Conservation (phyloP, 192 early-diverging fungal species). For the Coemansia sp. region DNA sequence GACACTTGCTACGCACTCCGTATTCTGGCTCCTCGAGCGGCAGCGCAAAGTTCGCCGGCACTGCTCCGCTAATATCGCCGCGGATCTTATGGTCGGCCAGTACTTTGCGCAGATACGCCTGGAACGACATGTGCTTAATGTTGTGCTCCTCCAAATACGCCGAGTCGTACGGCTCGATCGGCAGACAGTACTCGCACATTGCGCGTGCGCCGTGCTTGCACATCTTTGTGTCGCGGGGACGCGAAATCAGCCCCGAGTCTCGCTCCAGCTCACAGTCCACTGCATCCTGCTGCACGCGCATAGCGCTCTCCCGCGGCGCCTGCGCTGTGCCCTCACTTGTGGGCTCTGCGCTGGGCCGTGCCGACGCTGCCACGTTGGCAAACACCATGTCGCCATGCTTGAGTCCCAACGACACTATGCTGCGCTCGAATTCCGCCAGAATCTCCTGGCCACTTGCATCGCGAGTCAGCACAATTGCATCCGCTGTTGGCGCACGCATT, state of each 20-base stretch:
- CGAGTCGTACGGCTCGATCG: conserved; percentile 78
- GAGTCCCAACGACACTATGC: conserved; percentile 33
- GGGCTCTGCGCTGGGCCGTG: conserved; percentile 31
- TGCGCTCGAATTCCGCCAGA: conserved; percentile 39
- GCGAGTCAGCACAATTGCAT: conserved; percentile 35
- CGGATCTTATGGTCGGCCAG: conserved; percentile 66
- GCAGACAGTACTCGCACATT: conserved; percentile 52
- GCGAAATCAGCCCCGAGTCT: conserved; percentile 78
- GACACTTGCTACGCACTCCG: conserved; percentile 79
- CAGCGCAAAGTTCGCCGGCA: conserved; percentile 61
- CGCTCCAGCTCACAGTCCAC: conserved; percentile 83
- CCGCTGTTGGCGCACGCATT: conserved; percentile 35
- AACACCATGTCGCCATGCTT: conserved; percentile 47
- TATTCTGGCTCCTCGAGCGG: conserved; percentile 85
- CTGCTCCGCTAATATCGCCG: conserved; percentile 45
- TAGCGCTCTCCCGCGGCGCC: conserved; percentile 4
- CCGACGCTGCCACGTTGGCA: conserved; percentile 29
- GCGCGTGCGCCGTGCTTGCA: conserved; percentile 49
- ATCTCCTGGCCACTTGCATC: conserved; percentile 24
- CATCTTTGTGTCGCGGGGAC: conserved; percentile 76
- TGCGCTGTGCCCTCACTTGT: background rate
- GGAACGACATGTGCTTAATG: conserved; percentile 98
- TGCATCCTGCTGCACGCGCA: conserved; percentile 59
- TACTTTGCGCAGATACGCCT: conserved; percentile 80
- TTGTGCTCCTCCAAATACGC: conserved; percentile 84